Base-by-base conservation (phyloP, 2,329 filamentous ascomycete species). In the Thelonectria rubi region DNA sequence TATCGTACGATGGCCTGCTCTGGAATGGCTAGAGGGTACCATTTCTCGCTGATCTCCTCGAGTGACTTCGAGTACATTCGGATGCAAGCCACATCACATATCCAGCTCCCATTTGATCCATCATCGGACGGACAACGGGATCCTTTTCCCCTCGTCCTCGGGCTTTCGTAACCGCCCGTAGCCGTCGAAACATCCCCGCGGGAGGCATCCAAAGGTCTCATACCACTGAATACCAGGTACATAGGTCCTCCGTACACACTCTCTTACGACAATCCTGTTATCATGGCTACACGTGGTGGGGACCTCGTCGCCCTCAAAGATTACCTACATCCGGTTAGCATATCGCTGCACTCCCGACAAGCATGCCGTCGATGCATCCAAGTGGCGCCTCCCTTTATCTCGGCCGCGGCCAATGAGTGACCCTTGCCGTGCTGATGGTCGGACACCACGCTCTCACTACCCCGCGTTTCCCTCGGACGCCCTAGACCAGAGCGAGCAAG, bases 241-340 rank as follows among this genome's bases (percentile, higher is more conserved):
- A 9, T 2, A 30, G 7, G 5, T 2, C 18, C 42, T 10, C 21
- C 15, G 14, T 15, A 10, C 20, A 24, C 20, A 11, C 20, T 10
- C 20, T 20, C 24, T 47, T 54, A 17, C 39, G 24, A 18, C 26
- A 48, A 39, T 30, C 17, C 40, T 9, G 51, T 61, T 61, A 56
- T 61, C 58, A 56, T 18, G n/a, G 37, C n/a, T 47, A 32, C 21
- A 8, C 21, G 14, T 24, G 32, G 53, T 40, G 58, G 53, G 47
- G 20, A 37, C 10, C 18, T n/a, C 18, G 7, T 14, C 30, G n/a
- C 9, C 54, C 58, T 56, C 53, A 30, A 61, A 61, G 53, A 49
- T 61, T 61, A 53, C 26, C 58, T 56, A 26, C 15, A 61, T 61
- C 7, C 20, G 58, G 58, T 43, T 61, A 60, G 58, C 40, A 18